Evolutionary conservation across 192 early-diverging fungal genomes (phyloP).

Genomic region (Coemansia sp.): DNA sequence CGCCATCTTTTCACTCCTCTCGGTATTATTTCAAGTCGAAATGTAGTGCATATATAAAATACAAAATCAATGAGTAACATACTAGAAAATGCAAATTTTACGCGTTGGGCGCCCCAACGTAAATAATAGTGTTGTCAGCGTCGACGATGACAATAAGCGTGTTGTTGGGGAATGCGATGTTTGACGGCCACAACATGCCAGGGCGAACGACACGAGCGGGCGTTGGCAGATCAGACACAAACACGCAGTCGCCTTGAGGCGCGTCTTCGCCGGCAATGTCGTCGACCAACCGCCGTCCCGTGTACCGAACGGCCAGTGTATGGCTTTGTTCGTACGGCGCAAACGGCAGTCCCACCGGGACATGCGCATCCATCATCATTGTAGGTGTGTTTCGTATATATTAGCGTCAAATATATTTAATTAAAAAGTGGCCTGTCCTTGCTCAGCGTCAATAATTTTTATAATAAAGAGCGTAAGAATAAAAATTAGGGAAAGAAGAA

Average conservation of each 20-base stretch:
- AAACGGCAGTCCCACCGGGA: conserved; percentile 39
- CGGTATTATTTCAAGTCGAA: neutral
- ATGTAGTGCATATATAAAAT: neutral
- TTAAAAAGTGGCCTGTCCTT: no score
- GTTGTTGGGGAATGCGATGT: conserved; percentile 33
- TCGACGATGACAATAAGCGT: conserved; percentile 41
- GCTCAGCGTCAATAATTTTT: neutral
- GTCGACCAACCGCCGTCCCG: conserved; percentile 34
- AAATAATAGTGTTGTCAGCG: conserved; percentile 27
- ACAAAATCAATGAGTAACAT: neutral
- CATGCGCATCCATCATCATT: conserved; percentile 44
- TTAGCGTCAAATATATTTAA: no score
- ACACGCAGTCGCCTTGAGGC: conserved; percentile 9
- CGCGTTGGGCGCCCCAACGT: conserved; percentile 21
- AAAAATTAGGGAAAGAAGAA: neutral
- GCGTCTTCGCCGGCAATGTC: conserved; percentile 45
- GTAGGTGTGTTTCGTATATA: neutral
- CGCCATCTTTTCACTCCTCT: neutral
- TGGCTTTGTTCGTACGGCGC: conserved; percentile 37
- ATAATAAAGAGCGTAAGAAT: no score
- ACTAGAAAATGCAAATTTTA: neutral
- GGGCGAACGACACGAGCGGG: conserved; percentile 42
- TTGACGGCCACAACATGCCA: conserved; percentile 42
- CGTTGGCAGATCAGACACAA: conserved; percentile 38
- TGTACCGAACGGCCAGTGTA: conserved; percentile 32